Evolutionary conservation across 1,139 yeast species (phyloP).

Genomic region (Eremothecium gossypii): DNA sequence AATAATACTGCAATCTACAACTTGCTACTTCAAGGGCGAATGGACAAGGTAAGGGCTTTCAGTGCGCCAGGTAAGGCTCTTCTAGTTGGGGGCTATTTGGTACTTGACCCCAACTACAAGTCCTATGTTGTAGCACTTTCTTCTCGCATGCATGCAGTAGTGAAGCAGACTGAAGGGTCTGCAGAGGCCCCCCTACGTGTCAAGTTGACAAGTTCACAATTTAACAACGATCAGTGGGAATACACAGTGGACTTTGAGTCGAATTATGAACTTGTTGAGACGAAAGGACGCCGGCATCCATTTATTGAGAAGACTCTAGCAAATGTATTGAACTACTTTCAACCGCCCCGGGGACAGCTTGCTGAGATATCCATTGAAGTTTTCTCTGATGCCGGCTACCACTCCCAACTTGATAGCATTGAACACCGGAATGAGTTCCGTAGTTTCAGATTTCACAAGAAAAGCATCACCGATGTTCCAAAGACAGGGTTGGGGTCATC

Average conservation of each 20-base stretch:
- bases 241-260: conserved; percentile 33
- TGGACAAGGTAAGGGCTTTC: conserved; percentile 32
- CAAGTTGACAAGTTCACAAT: conserved; percentile 69
- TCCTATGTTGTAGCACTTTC: conserved; percentile 85
- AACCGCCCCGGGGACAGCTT: conserved; percentile 22
- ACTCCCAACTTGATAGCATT: conserved; percentile 52
- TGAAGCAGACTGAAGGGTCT: conserved; percentile 22
- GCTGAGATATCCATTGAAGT: conserved; percentile 46
- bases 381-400: conserved; percentile 84
- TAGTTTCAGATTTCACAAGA: conserved; percentile 50
- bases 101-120: conserved; percentile 62
- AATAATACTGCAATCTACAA: too few relatives aligned
- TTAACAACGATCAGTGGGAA: conserved; percentile 58
- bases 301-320: conserved; percentile 58
- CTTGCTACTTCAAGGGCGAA: neutral
- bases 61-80: conserved; percentile 96
- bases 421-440: conserved; percentile 31
- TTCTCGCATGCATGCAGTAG: conserved; percentile 78
- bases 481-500: conserved; percentile 96
- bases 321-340: conserved; percentile 46
- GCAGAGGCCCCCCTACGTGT: conserved; percentile 28
- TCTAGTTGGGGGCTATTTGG: conserved; percentile 90
- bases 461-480: conserved; percentile 61
- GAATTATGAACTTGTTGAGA: conserved; percentile 23
- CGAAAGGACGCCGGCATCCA: conserved; percentile 47